Base-by-base conservation (phyloP, 1,284 basidiomycete genomes). In the Cutaneotrichosporon sp. region DNA sequence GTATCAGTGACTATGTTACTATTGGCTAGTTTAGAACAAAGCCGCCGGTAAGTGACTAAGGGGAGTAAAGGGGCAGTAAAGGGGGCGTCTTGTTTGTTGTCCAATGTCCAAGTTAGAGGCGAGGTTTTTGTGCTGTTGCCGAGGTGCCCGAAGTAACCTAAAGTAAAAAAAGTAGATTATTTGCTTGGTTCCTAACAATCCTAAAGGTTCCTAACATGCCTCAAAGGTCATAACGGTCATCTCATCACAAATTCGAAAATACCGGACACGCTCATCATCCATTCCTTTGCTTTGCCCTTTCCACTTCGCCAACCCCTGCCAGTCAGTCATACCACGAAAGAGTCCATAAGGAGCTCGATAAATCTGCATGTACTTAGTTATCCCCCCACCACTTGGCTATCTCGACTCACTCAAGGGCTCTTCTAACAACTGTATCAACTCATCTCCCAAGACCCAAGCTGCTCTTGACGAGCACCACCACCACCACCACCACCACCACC, bases 201-300 rank as follows among this genome's bases (percentile, higher is more conserved):
- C 26, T 26, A 26, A 26, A 26, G 3, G 42, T 46, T 46, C 42
- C 42, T 46, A 18, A n/a, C 42, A 46, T 46, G 42, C 42, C 42
- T 18, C 42, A 16, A 4, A 18, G 14, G 42, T n/a, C 18, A 46
- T 9, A 36, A 2, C 11, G 1, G 42, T 46, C 42, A n/a, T 46
- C 8, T 13, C 42, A 40, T 36, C 31, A 18, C 7, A 56, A 47
- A 57, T 57, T 57, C 46, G 57, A 49, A 58, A 58, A 58, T 49
- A 34, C 53, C 31, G 18, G 13, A 5, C 16, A 21, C 34, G 31
- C 18, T 46, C 42, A 46, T 18, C 42, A 46, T 46, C 42, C 42
- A 46, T 46, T 46, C 42, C 18, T 42, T 9, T 42, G 14, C 18
- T 42, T 9, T 42, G 14, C 40, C 5, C 40, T 16, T 16, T 6